Base-by-base conservation (phyloP, 148 eudicot genomes). In the Rhododendron vialii region DNA sequence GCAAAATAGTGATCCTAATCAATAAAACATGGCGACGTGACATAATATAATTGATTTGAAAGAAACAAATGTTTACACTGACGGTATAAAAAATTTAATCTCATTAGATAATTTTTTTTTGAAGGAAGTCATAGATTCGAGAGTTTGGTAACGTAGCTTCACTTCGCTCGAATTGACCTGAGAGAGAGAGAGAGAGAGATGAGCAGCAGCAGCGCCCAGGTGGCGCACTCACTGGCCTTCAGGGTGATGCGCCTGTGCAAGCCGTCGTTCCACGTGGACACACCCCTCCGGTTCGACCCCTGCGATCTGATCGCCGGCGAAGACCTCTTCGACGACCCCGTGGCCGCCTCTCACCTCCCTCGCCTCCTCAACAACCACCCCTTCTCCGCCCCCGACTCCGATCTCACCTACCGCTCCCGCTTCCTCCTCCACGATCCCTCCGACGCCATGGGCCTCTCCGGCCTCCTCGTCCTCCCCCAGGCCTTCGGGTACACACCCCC, bases 381-480 rank as follows among this genome's bases (percentile, higher is more conserved):
- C 80, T 36, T 67, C 74, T 9, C 65, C 82, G 35, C 43, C 82
- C 71, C 33, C 75, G 87, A 88, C 57, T 79, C 92, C 74, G 98
- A 96, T 85, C 92, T 89, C 82, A 89, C 92, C 69, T 97, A 89
- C 86, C 94, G 98, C 83, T 86, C 91, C 80, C 88, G 98, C 13
- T 93, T 93, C 81, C 91, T 94, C 51, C 95, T 95, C 82, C 80
- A 91, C 28, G 89, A 95, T 50, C 91, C 94, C 5, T 83, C 91
- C 22, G 89, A 91, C 28, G 92, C 98, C 7, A 86, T 94, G n/a
- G 99, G 99, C 87, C 89, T 97, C 84, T 86, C 96, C 20, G 99
- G 98, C 69, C 93, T 97, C 83, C 99, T 97, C 88, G 94, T 95
- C 43, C 95, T 97, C 26, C 99, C 99, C 10, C 99, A 97, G 30